phyloP scores from a whole-genome alignment of 371 early-diverging fungal genomes.

The Cokeromyces recurvatus region DNA sequence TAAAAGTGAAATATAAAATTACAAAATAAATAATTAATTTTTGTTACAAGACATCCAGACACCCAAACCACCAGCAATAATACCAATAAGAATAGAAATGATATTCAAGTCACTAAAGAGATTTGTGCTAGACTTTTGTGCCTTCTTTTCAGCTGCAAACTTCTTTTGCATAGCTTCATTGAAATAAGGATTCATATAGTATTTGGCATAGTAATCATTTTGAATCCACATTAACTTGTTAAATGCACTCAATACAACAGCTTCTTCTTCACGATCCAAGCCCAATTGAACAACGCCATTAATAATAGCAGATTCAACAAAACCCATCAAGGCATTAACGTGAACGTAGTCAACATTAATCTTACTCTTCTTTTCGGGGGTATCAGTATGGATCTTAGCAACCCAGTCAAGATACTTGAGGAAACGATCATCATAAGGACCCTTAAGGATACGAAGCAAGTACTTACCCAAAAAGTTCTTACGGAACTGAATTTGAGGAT shows the following conservation, averaged over 20 bases:
- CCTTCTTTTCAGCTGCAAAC: neutral
- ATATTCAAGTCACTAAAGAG: slow-evolving; percentile 5
- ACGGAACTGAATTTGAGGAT: slow-evolving; percentile 78
- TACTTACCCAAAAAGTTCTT: slow-evolving; percentile 75
- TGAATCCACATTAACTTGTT: slow-evolving; percentile 87
- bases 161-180: neutral
- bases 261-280: slow-evolving; percentile 55
- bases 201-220: slow-evolving; percentile 81
- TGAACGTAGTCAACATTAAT: slow-evolving; percentile 86
- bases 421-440: slow-evolving; percentile 69
- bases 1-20: too few species aligned
- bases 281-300: slow-evolving; percentile 58
- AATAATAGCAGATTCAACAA: slow-evolving; percentile 59
- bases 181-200: slow-evolving; percentile 51
- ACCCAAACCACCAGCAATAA: slow-evolving; percentile 28
- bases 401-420: slow-evolving; percentile 78
- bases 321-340: slow-evolving; percentile 74
- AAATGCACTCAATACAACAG: slow-evolving; percentile 63
- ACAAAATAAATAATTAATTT: too few species aligned
- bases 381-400: slow-evolving; percentile 64
- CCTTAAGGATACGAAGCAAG: slow-evolving; percentile 65
- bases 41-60: slow-evolving; percentile 5
- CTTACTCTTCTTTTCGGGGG: slow-evolving; percentile 67
- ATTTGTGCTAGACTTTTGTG: neutral
- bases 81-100: slow-evolving; percentile 24